These are phyloP conservation scores for Sporothrix schenckii DNA, from an alignment of 2,329 filamentous ascomycete genomes.

Conservation along the genomic window DNA sequence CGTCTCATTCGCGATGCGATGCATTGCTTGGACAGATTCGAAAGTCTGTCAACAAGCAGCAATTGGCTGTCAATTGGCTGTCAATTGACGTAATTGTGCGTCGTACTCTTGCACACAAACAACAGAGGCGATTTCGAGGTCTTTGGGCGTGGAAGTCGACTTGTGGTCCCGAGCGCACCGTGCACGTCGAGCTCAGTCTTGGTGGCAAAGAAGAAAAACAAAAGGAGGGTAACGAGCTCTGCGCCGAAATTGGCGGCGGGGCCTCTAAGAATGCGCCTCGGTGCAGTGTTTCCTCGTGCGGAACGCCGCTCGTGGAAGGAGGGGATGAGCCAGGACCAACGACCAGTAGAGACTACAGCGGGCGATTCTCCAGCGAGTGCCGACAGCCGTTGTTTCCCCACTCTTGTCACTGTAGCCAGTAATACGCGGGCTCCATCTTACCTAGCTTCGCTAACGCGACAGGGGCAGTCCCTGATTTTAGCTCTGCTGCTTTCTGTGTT, in stretches of 20 bases:
- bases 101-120: neutral
- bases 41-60: neutral
- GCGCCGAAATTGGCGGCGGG: conserved; percentile 3
- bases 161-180: neutral
- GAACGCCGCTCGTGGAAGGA: neutral
- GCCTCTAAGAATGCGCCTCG: neutral
- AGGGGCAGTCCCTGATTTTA: conserved; percentile 7
- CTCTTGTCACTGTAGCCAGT: neutral
- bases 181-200: neutral
- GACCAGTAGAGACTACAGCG: neutral
- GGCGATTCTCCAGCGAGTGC: neutral
- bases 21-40: too few species aligned
- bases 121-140: neutral
- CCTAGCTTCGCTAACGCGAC: conserved; percentile 1
- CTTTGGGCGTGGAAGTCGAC: neutral
- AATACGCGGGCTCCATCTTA: neutral
- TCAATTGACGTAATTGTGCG: neutral
- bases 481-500: neutral
- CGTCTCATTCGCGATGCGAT: too few species aligned
- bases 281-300: neutral
- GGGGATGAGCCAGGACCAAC: neutral
- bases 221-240: neutral
- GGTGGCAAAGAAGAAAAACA: neutral
- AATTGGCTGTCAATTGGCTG: neutral
- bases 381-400: neutral